Evolutionary conservation across 306 rosid species (phyloP), one percentile per base, ranked within the genome.

Genomic region (Styphnolobium japonicum): DNA sequence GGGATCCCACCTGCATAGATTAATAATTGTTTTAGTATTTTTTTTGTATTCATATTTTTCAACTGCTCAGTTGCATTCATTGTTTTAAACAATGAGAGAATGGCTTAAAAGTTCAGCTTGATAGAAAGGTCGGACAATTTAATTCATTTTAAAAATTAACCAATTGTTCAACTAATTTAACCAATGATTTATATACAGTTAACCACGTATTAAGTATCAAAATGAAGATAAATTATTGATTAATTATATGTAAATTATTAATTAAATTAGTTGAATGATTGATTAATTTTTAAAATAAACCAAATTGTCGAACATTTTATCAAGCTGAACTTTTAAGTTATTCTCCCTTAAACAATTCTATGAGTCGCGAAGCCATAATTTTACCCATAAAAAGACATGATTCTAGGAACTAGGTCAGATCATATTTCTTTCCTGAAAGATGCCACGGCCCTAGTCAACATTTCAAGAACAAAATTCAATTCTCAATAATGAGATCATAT

Each of bases 1-100:
- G 66, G 76, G 61, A 71, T 52, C 74, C 71, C 48, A 83, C 71
- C 71, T 12, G 45, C 51, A 76, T 52, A 80, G 19, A 29, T 65
- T 49, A 22, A 55, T 71, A 61, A 64, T 55, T 62, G 31, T 60
- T 60, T 71, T 70, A 76, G 68, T 49, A 29, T 16, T 62, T 76
- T 6, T 16, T 73, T 7, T 27, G 6, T 70, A 48, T 10, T n/a
- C n/a, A 37, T 6, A 15, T 56, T 53, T 80, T 19, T 72, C 75
- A 55, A 23, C 48, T 10, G 71, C 36, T 21, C 9, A 62, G 31
- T 79, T 78, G 77, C 48, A 43, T 66, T 7, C 45, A 37, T 56
- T 18, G 27, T 63, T 53, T 53, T 52, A 8, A 15, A 33, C 14
- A 62, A 22, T 46, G n/a, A n/a, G n/a, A n/a, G n/a, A n/a, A n/a